Conservation (phyloP, 2,329 filamentous ascomycete species). For the Stemphylium vesicarium region DNA sequence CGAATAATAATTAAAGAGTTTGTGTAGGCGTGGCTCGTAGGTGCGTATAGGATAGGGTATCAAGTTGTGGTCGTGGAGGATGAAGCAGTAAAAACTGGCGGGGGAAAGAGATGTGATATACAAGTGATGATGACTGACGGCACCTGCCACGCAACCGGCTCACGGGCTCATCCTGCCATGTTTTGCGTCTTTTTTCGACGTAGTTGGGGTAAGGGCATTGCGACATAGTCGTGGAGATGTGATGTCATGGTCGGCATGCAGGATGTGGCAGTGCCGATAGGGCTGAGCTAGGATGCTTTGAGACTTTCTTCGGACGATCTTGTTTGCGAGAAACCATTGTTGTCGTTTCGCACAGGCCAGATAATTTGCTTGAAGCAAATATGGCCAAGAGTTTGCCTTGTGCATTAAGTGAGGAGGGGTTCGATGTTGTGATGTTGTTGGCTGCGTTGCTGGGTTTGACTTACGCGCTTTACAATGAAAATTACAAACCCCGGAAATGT, state of each 20-base stretch:
- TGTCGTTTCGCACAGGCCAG: too few species aligned
- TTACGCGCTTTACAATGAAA: too few species aligned
- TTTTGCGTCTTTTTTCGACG: conserved; percentile 14
- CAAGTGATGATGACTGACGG: conserved; percentile 5
- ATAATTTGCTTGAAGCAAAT: too few species aligned
- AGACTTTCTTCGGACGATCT: too few species aligned
- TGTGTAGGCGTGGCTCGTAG: conserved; percentile 1
- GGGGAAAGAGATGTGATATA: not conserved
- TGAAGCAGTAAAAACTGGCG: not conserved
- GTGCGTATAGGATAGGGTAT: conserved; percentile 2
- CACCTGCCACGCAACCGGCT: conserved; percentile 5
- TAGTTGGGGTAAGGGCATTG: conserved; percentile 19
- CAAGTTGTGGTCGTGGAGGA: not conserved
- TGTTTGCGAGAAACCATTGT: too few species aligned
- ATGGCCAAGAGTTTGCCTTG: too few species aligned
- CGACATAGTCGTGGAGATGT: conserved; percentile 13
- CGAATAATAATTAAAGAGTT: not conserved
- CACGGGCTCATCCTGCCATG: conserved; percentile 16
- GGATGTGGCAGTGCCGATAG: conserved; percentile 1
- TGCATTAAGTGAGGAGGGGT: too few species aligned
- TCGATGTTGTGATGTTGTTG: too few species aligned
- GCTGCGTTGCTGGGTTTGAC: too few species aligned
- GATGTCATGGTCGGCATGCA: conserved; percentile 18
- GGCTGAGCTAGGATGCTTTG: conserved; percentile 9
- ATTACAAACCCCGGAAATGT: too few species aligned